Evolutionary conservation across 768 basidiomycete species (phyloP), one percentile per base, ranked within the genome.

Genomic region (Hebeloma cylindrosporum): DNA sequence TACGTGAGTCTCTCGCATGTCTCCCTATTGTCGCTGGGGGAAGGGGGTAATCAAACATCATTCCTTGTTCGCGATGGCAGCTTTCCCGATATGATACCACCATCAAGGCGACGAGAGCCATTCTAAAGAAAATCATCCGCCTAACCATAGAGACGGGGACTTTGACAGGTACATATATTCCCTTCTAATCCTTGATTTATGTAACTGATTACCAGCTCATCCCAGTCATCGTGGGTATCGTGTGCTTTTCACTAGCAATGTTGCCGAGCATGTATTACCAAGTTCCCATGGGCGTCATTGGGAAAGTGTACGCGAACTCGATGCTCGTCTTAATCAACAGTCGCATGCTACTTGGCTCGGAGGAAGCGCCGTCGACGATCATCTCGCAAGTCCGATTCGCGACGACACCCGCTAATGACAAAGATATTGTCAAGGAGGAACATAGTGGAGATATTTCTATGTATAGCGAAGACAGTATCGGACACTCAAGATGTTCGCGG

Each of bases 241-340:
- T 47, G 17, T 43, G 37, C 17, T 25, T 51, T 4, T 23, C 35
- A 20, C 25, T 51, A 5, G 34, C 45, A 6, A 39, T 47, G 21
- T 42, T 51, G 11, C 50, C 50, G 3, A 28, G 28, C n/a, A 41
- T 35, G 6, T 51, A 51, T 25, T 51, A 47, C 23, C 45, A 51
- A 27, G 35, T 45, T 7, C 35, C 34, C 35, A 32, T 47, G 17
- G 36, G 40, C 17, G 45, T 43, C 8, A 26, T 51, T 8, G 50
- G 40, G 6, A 51, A 51, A 35, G 22, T 51, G 5, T 51, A 51
- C 29, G 42, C 50, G 14, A 51, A 51, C 40, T 51, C 50, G 9
- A 51, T 51, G 41, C 43, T 51, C 45, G 50, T 45, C 13, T 34
- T 40, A 1, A 43, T 51, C 26, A 51, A 51, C 45, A 51, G 50